phyloP scores from a whole-genome alignment of 2,329 filamentous ascomycete species.

The Aureobasidium vineae region DNA sequence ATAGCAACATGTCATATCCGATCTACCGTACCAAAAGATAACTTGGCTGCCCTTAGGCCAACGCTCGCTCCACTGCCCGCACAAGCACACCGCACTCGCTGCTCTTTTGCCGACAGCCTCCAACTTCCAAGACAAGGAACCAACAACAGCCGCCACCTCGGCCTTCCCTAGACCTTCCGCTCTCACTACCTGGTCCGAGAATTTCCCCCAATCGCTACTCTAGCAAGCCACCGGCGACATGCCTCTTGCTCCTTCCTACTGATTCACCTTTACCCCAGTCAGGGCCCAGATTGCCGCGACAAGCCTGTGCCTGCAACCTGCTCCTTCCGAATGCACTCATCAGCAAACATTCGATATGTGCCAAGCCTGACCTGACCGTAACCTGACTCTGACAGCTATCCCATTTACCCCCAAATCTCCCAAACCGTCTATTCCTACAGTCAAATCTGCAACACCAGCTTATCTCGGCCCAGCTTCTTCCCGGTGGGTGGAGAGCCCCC shows the following conservation, averaged over 20 bases:
- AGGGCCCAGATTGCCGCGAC: neutral
- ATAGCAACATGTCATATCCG: conserved; percentile 20
- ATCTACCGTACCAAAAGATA: conserved; percentile 15
- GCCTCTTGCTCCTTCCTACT: neutral
- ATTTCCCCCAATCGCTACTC: neutral
- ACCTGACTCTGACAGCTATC: conserved; percentile 3
- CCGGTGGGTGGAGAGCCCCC: conserved; percentile 1
- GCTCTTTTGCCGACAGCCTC: conserved; percentile 8
- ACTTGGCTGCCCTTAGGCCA: conserved; percentile 3
- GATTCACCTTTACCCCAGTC: neutral
- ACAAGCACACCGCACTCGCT: neutral
- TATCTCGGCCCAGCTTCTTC: conserved; percentile 11
- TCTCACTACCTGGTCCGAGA: neutral
- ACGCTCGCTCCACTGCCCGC: conserved; percentile 8
- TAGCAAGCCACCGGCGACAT: conserved; percentile 12
- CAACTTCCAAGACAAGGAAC: neutral
- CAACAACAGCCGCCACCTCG: neutral
- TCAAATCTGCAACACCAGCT: neutral
- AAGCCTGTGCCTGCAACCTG: neutral
- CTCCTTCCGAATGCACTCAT: neutral
- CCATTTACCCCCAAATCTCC: neutral
- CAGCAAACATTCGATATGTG: conserved; percentile 7
- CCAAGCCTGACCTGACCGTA: conserved; percentile 11
- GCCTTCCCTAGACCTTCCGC: too few relatives aligned
- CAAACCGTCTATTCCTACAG: conserved; percentile 9